Evolutionary conservation across 306 rosid genomes (phyloP).

Genomic region (Cotoneaster glaucophyllus): DNA sequence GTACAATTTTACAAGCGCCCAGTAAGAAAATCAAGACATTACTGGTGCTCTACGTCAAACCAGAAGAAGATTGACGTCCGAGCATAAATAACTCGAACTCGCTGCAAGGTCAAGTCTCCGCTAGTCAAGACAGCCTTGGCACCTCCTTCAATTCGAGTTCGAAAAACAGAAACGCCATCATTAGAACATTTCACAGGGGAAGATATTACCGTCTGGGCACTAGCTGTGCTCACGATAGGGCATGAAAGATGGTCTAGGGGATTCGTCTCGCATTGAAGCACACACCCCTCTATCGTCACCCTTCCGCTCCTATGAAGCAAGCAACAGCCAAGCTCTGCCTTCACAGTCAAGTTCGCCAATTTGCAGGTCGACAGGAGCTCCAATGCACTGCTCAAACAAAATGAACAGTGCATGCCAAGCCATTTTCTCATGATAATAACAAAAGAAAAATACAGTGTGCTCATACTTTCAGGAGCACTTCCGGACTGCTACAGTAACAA

Average conservation of each 20-base stretch:
- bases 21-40: neutral
- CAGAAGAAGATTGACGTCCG: constrained; percentile 78
- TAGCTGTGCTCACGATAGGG: constrained; percentile 78
- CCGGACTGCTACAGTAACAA: neutral
- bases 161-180: constrained; percentile 76
- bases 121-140: constrained; percentile 81
- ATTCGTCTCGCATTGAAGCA: constrained; percentile 81
- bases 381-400: constrained; percentile 71
- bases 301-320: constrained; percentile 91
- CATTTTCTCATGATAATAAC: constrained; percentile 17
- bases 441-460: neutral
- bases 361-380: constrained; percentile 88
- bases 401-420: constrained; percentile 23
- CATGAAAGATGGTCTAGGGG: constrained; percentile 85
- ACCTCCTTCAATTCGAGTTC: constrained; percentile 95
- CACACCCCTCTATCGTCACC: constrained; percentile 70
- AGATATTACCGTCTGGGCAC: constrained; percentile 32
- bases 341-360: constrained; percentile 77
- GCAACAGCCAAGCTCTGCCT: constrained; percentile 93
- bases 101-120: constrained; percentile 74
- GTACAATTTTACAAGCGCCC: constrained; percentile 18
- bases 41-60: constrained; percentile 75
- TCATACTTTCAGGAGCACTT: constrained; percentile 2
- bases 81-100: constrained; percentile 84
- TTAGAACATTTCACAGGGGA: constrained; percentile 32